Evolutionary conservation across 306 rosid genomes (phyloP), one percentile per base, ranked within the genome.

Genomic region (Dalbergia cultrata): DNA sequence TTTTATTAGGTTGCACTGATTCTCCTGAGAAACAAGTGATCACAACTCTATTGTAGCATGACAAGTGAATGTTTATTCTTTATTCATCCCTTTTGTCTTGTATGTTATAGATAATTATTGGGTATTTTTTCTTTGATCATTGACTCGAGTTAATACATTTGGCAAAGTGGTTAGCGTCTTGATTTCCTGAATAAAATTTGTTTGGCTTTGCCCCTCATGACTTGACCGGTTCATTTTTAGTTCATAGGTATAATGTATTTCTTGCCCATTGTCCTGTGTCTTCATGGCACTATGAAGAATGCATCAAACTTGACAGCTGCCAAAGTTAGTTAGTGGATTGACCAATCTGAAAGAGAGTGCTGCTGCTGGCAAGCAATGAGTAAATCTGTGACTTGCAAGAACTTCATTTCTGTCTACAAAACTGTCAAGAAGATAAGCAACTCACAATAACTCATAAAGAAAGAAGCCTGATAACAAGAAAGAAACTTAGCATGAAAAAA

Each of bases 271-370:
- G 73, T 43, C 73, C 60, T 8, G 5, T 34, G 12, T 57, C 53
- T 19, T 56, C 19, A 1, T 59, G 43, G 14, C 33, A 19, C 41
- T 72, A 3, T 72, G 84, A 72, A 63, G 68, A 22, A 65, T 74
- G 70, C 37, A 33, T 43, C 62, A 56, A 8, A 64, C 74, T 22
- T 54, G 41, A 53, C 76, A 45, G 35, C 71, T 34, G 21, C 64
- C 63, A 56, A 45, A 73, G 62, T 61, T 57, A 65, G 53, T 65
- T 18, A 41, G 67, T 75, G 58, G 50, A 45, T 64, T 35, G 17
- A 10, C 62, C 61, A 62, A 49, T 16, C 41, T 18, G 16, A 75
- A 67, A 64, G 34, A 33, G 13, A 5, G 39, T 13, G 7, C 47
- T 5, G 34, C 66, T 64, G 47, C 45, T 16, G 22, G 13, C 66